phyloP scores from a whole-genome alignment of 1,139 yeast genomes.

The Yueomyces sp. region DNA sequence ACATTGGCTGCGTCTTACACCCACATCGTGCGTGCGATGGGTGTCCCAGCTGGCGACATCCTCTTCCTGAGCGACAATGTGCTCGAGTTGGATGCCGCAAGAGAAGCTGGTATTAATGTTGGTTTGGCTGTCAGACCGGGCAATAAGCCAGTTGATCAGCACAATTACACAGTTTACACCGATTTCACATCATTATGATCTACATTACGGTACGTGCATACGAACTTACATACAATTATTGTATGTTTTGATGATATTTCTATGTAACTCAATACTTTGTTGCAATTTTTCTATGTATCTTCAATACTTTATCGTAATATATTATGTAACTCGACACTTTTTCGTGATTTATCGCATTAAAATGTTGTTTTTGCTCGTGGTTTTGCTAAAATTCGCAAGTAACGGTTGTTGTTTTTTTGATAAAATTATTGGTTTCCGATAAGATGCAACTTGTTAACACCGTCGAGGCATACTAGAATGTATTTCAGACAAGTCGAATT shows the following conservation, averaged over 20 bases:
- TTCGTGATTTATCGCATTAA: too few species aligned
- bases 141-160: conserved; percentile 37
- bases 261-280: neutral
- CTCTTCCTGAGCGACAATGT: conserved; percentile 70
- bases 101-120: conserved; percentile 48
- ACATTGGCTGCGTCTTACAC: conserved; percentile 43
- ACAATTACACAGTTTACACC: neutral
- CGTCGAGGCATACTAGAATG: too few species aligned
- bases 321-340: too few species aligned
- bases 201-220: neutral
- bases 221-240: neutral
- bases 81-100: conserved; percentile 60
- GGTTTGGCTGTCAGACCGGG: conserved; percentile 63
- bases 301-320: too few species aligned
- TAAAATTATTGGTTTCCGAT: too few species aligned
- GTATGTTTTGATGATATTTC: neutral
- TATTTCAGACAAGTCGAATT: too few species aligned
- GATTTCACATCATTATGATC: neutral
- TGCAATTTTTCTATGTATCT: too few species aligned
- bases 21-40: conserved; percentile 41
- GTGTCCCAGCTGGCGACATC: conserved; percentile 25
- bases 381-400: too few species aligned
- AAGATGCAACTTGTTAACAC: too few species aligned
- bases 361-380: too few species aligned
- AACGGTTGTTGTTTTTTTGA: too few species aligned